Base-by-base conservation (phyloP, 176 grass and related monocot genomes). In the Rhipidocladum racemiflorum region DNA sequence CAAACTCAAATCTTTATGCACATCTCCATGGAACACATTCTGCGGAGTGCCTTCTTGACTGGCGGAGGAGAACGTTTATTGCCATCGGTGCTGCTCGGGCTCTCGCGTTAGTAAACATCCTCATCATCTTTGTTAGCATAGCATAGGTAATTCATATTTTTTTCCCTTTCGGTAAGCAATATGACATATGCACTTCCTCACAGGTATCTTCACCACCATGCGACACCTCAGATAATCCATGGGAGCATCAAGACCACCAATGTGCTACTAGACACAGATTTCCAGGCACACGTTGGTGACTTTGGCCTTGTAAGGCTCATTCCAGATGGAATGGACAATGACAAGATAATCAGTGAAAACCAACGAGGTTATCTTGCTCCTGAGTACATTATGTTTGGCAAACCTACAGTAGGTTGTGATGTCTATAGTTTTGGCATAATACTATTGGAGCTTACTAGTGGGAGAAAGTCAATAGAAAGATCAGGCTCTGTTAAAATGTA, bases 381-480 rank as follows among this genome's bases (percentile, higher is more conserved):
- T 44, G 94, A 97, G 68, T 97, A 85, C 51, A 56, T 90, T 36
- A 91, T 88, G 80, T 88, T 80, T 73, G 94, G 85, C 50, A 91
- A 97, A 28, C 88, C 86, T 51, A 91, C 91, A 3, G 12, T 34
- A 80, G 81, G 86, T 35, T 97, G 83, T 69, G 94, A 97, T 65
- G 74, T 93, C 13, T 97, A 93, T 32, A 97, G 94, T 78, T 97
- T 97, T 44, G 94, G 94, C 16, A 82, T 93, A 57, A 77, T 97
- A 46, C 84, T 97, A 0, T 32, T 97, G 76, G 94, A 97, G 77
- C 79, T 97, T 3, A 24, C 69, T 51, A 97, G 91, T 76, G 94
- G 94, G 67, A 91, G 76, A 85, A 93, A 79, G 63, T 86, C 94
- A 40, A 73, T 87, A 48, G 85, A 86, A 75, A 86, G 85, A 60